Evolutionary conservation across 2,329 filamentous ascomycete genomes (phyloP), one percentile per base, ranked within the genome.

Genomic region (Madurella mycetomatis): DNA sequence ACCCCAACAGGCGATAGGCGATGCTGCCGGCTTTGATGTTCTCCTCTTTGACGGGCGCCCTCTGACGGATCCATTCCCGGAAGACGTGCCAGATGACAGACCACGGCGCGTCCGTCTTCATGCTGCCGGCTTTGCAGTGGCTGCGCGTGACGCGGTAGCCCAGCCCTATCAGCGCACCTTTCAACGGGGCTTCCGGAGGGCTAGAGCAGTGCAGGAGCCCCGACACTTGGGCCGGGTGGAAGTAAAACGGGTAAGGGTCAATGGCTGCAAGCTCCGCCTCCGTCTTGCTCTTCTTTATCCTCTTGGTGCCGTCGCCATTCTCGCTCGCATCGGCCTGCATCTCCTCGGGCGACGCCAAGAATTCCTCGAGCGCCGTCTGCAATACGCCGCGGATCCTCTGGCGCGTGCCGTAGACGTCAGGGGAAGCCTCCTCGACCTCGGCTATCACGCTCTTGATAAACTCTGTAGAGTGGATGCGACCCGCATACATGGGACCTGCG

Each of bases 51-150:
- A 95, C 78, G 0, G 92, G 91, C 0, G 82, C 79, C 64, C 86
- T 88, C 67, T 95, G 90, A 19, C 86, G 82, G 13, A 88, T 83
- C 90, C 91, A 99, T 71, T 96, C 91, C 25, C 89, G 81, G 83
- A 97, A 94, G 30, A 97, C 76, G 67, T 95, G 88, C 92, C 94
- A 97, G 46, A 99, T 81, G 0, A 90, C 85, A 4, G 77, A 77
- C 91, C 91, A 99, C 0, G 92, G 89, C 13, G 94, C 94, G 70
- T 97, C 85, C 0, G 94, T 97, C 74, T 95, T 95, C 71, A 97
- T 85, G 65, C 89, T 94, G 25, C 92, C 92, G 0, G 90, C 81
- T 62, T 91, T 90, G 64, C 90, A 90, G 70, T 99, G 94, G 63
- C 89, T 95, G 64, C 92, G 84, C 1, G 89, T 89, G 3, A 88